Evolutionary conservation across 257 asterid genomes (phyloP).

Genomic region (Nyctanthes arbortristis): DNA sequence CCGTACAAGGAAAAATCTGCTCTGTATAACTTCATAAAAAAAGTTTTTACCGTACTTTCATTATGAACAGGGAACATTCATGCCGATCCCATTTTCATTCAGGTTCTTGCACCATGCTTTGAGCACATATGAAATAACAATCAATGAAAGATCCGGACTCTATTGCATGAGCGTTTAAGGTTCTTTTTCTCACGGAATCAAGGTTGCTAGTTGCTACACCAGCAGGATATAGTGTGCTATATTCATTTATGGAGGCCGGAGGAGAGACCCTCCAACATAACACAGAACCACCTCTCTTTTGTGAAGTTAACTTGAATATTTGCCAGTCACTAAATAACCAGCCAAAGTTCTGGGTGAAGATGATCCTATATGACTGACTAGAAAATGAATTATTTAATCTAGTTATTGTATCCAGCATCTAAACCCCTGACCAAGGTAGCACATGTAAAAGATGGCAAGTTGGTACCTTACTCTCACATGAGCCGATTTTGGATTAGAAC

Average conservation of each 20-base stretch:
- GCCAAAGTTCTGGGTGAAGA: constrained; percentile 7
- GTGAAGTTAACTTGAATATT: background rate
- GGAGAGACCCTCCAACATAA: background rate
- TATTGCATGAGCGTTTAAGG: background rate
- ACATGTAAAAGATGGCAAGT: background rate
- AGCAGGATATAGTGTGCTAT: background rate
- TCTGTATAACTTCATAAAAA: background rate
- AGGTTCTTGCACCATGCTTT: background rate
- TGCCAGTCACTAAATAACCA: constrained; percentile 9
- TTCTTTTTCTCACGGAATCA: background rate
- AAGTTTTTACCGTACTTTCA: background rate
- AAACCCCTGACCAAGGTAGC: background rate
- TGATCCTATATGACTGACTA: background rate
- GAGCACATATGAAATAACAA: background rate
- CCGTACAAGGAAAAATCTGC: background rate
- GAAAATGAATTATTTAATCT: background rate
- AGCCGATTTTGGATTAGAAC: background rate
- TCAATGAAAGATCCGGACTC: background rate
- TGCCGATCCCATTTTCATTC: background rate
- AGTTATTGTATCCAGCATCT: constrained; percentile 6
- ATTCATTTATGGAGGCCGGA: background rate
- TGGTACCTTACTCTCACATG: constrained; percentile 18
- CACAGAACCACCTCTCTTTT: background rate
- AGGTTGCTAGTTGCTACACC: constrained; percentile 6
- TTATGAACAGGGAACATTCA: background rate